Base-by-base conservation (phyloP, 176 grass and related monocot genomes). In the Hsuehochloa calcarea region DNA sequence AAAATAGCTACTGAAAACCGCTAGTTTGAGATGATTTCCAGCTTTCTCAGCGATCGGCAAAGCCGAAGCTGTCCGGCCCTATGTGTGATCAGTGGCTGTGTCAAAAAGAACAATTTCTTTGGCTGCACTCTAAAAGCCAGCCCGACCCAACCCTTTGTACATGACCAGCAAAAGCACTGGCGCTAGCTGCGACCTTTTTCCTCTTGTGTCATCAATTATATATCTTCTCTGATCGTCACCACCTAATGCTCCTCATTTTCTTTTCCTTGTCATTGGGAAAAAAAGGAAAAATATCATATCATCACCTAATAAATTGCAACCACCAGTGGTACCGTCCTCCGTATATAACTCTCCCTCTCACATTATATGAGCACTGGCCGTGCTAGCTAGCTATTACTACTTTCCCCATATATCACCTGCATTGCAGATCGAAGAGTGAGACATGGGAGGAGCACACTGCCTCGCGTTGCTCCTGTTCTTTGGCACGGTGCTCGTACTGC, bases 61-160 rank as follows among this genome's bases (percentile, higher is more conserved):
- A 29, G 29, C 29, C 29, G 29, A 1, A 29, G 29, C 29, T 1
- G 29, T 29, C 29, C 29, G 29, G 1, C 29, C 29, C 0, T 23
- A 40, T 22, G 60, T 51, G 84, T 31, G 46, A 65, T 5, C 80
- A 59, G 46, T 67, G 3, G 19, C 20, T 35, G 10, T 29, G 27
- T 52, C 41, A 68, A 47, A 79, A 94, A 84, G 65, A 47, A 0
- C 26, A 68, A 67, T 93, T 87, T 75, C 93, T 96, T 96, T 85
- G 80, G 65, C 80, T 61, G 77, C 84, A 96, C 93, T 93, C 93
- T 96, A 96, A 93, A 96, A 91, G 16, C 87, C 88, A 93, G 80
- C 83, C 72, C 72, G 86, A 96, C 91, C 93, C 83, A 93, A 92
- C 90, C 82, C 82, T 73, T 77, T 72, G 71, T 76, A 85, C 84